Evolutionary conservation across 805 yeast species (phyloP).

Genomic region (Wickerhamiella qilinensis): DNA sequence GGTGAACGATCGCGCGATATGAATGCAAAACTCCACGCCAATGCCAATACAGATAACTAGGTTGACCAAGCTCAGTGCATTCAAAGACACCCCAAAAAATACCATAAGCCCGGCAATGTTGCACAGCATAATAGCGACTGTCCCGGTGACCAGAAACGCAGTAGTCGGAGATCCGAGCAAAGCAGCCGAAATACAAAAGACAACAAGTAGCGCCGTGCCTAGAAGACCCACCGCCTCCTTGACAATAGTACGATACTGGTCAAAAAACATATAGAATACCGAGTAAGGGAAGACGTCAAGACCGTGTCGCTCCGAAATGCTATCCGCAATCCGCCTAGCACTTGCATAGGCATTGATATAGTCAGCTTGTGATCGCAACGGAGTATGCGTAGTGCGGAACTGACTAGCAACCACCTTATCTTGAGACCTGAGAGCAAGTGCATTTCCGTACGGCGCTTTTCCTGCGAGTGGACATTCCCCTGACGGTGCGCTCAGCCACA

Average conservation of each 20-base stretch:
- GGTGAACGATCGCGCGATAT: conserved; percentile 65
- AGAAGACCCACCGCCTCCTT: conserved; percentile 35
- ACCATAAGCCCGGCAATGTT: conserved; percentile 74
- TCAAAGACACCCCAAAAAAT: conserved; percentile 55
- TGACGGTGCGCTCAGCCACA: conserved; percentile 64
- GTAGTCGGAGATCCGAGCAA: conserved; percentile 53
- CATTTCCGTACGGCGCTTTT: conserved; percentile 68
- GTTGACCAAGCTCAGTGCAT: conserved; percentile 82
- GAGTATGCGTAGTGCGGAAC: conserved; percentile 65
- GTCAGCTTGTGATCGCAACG: conserved; percentile 68
- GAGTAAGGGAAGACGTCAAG: conserved; percentile 73
- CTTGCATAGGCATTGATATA: conserved; percentile 67
- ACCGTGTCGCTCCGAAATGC: conserved; percentile 25
- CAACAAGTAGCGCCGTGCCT: conserved; percentile 21
- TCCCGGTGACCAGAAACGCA: conserved; percentile 37
- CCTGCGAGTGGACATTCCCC: conserved; percentile 95
- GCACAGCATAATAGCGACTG: conserved; percentile 47
- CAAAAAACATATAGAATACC: conserved; percentile 84
- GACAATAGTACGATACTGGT: conserved; percentile 61
- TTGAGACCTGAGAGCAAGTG: conserved; percentile 22
- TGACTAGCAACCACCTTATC: conserved; percentile 17
- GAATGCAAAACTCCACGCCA: conserved; percentile 86
- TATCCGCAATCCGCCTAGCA: conserved; percentile 48
- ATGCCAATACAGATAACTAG: conserved; percentile 83
- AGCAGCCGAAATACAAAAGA: conserved; percentile 29